These are phyloP conservation scores for Plasmodium fragile DNA, from an alignment of 169 alveolate genomes.

Conservation along the genomic window DNA sequence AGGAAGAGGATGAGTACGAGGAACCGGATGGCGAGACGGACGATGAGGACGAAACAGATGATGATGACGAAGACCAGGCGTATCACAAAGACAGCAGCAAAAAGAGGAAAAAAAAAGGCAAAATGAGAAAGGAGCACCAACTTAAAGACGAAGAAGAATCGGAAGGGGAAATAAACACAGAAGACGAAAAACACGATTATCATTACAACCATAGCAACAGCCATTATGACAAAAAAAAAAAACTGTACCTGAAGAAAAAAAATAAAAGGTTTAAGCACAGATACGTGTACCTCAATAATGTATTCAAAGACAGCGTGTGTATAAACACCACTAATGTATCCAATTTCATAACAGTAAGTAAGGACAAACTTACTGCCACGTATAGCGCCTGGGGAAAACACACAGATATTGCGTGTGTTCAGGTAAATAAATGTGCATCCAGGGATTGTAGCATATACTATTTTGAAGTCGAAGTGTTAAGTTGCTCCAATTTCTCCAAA, in stretches of 20 bases:
- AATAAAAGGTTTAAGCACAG: slow-evolving; percentile 54
- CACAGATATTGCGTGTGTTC: slow-evolving; percentile 82
- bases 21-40: neutral
- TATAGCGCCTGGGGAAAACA: slow-evolving; percentile 74
- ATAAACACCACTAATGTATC: slow-evolving; percentile 59
- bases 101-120: slow-evolving; percentile 6
- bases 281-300: slow-evolving; percentile 36
- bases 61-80: neutral
- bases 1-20: neutral
- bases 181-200: neutral
- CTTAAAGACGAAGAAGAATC: neutral
- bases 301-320: slow-evolving; percentile 39
- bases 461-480: slow-evolving; percentile 83
- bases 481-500: slow-evolving; percentile 77
- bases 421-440: slow-evolving; percentile 84
- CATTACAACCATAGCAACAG: neutral
- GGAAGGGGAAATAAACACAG: neutral
- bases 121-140: neutral
- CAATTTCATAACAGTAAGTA: slow-evolving; percentile 63
- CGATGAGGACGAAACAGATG: neutral
- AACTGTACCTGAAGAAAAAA: slow-evolving; percentile 31
- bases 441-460: slow-evolving; percentile 85
- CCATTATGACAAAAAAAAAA: slow-evolving; percentile 33
- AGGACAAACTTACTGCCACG: slow-evolving; percentile 62
- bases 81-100: neutral